Base-by-base conservation (phyloP, 192 early-diverging fungal species). In the Coemansia sp. region DNA sequence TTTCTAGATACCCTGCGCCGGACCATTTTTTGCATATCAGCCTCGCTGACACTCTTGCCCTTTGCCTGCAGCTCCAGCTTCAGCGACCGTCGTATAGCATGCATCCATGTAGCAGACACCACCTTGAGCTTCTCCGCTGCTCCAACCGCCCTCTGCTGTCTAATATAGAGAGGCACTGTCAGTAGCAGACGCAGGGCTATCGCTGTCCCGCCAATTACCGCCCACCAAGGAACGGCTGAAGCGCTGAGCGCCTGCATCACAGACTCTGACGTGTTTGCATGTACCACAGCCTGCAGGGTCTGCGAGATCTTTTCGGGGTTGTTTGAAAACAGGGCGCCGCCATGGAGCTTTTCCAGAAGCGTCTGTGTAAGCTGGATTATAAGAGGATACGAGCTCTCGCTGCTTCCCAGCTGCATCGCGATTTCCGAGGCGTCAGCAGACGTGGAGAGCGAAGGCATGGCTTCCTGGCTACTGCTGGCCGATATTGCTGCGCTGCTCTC, bases 211-310 rank as follows among this genome's bases (percentile, higher is more conserved):
- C 45, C 61, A 25, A 82, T 82, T 2, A 72, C 71, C 0, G 25
- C 63, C 73, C 79, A 82, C 79, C 79, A 82, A 17, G 79, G 73
- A 11, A 72, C 32, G 4, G 67, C 51, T 5, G 11, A 36, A 28
- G 33, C 36, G n/a, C 32, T 40, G 34, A 56, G 31, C n/a, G 31
- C 30, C 30, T 33, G 55, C 2, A 33, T 32, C 4, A 56, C 31
- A 12, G 29, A 17, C 12, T 56, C 55, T 16, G 55, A 16, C 11
- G 55, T n/a, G 10, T 32, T 12, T 12, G 42, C 42, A 8, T 45
- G 42, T 3, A 8, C 17, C 25, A 57, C 29, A 33, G 56, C 56
- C 7, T 2, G 31, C 29, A 57, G 32, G 6, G 56, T 31, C 31
- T 54, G 51, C 6, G 51, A 7, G 0, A 54, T 8, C 25, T 18